These are phyloP conservation scores for Aphanocladium album DNA, from an alignment of 2,329 filamentous ascomycete species.

Conservation along the genomic window DNA sequence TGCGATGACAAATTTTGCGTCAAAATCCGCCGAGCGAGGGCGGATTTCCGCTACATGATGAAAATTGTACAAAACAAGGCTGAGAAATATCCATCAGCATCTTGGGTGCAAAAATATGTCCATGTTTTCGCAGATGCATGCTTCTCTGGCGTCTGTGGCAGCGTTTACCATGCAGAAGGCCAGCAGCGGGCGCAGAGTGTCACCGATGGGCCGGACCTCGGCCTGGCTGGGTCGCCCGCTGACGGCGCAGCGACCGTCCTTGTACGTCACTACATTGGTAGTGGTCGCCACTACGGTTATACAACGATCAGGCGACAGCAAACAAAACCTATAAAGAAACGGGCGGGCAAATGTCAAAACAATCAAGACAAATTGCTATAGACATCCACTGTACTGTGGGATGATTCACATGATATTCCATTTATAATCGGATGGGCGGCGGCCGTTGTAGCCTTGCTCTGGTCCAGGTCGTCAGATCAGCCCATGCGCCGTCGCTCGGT, in stretches of 20 bases:
- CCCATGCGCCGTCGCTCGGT: not conserved
- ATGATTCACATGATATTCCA: no score
- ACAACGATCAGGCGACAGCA: not conserved
- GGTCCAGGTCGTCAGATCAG: no score
- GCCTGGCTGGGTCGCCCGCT: no score
- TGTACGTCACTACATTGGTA: not conserved
- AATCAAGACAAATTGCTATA: not conserved
- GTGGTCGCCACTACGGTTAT: not conserved
- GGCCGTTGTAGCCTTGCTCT: no score
- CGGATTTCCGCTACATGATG: not conserved
- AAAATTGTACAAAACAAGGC: not conserved
- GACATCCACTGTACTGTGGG: not conserved
- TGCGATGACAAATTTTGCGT: not conserved
- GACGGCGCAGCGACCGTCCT: no score
- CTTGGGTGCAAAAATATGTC: no score
- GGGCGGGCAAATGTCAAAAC: no score
- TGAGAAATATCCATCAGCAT: not conserved
- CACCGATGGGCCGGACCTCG: constrained; percentile 7
- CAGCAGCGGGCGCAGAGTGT: not conserved
- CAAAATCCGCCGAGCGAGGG: not conserved
- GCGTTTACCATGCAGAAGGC: not conserved
- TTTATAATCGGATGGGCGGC: no score
- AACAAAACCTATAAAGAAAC: not conserved
- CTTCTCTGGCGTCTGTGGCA: no score
- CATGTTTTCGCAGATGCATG: no score